phyloP scores from a whole-genome alignment of 2,329 filamentous ascomycete genomes.

The Apiospora kogelbergensis region DNA sequence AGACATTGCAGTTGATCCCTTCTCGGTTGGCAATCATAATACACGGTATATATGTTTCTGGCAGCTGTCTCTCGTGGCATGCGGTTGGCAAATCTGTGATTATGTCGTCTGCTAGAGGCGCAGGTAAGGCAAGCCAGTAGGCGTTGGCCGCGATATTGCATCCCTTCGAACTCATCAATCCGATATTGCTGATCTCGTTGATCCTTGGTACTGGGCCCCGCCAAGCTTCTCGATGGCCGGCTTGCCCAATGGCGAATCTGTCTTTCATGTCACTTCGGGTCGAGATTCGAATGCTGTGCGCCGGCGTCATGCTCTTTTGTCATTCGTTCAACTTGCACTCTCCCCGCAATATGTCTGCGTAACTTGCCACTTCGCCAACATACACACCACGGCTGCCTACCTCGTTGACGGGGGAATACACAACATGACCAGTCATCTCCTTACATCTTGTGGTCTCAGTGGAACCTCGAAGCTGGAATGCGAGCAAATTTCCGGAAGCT shows the following conservation, averaged over 20 bases:
- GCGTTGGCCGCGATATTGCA: not conserved
- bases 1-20: not conserved
- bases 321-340: not conserved
- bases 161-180: not conserved
- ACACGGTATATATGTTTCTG: not conserved
- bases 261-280: not conserved
- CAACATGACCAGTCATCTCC: not conserved
- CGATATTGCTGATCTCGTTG: not conserved
- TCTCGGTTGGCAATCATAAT: not conserved
- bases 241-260: not conserved
- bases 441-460: not conserved
- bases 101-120: not conserved
- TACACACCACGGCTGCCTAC: not conserved
- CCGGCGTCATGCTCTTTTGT: not conserved
- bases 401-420: not conserved
- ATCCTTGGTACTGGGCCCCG: not conserved
- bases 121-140: not conserved
- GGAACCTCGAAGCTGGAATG: not conserved
- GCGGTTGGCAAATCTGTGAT: not conserved
- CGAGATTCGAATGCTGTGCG: not conserved
- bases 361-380: not conserved
- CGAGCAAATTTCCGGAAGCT: slow-evolving; percentile 3
- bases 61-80: not conserved
- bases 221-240: not conserved
- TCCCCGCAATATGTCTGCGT: not conserved